Evolutionary conservation across 352 stramenopile genomes (phyloP), one percentile per base, ranked within the genome.

Genomic region (Pythium angustatum): DNA sequence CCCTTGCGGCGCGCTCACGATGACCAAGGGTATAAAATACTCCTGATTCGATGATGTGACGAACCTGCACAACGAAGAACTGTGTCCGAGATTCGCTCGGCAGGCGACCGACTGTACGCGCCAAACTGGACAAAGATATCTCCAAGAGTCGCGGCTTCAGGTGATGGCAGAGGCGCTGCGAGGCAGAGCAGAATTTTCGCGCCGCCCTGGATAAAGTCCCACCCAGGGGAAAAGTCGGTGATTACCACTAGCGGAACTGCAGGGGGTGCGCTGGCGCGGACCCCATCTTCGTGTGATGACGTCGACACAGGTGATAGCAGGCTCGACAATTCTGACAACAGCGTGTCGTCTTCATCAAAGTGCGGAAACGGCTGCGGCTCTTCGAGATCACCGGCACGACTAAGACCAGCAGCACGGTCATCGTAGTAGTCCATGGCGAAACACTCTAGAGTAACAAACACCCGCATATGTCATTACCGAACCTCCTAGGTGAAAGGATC

Each of bases 131-230:
- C 83, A 62, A 87, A 90, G 2, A 95, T 26, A 15, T 24, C 10
- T 5, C 9, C 59, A 21, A 64, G 59, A 38, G 73, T 45, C 17
- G 41, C 28, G 3, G 64, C 17, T 31, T 45, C 57, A 10, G 33
- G 1, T 24, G 17, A 40, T 15, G 74, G 64, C 22, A 92, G 63
- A 15, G 75, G 78, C 24, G 79, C 59, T 31, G 77, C 81, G 7
- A 93, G 58, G 34, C 87, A 96, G 17, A 96, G 83, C n/a, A 96
- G 58, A 21, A 96, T 73, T 63, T 96, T 96, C 21, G 87, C 83
- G 21, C 87, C 87, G 21, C 87, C 87, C 15, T 82, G 58, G 49
- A 69, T 57, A 58, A 91, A 91, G 60, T 94, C 87, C 87, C 87
- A 96, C 31, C 92, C 85, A 4, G 87, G 87, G 4, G 87, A 93